These are phyloP conservation scores for Colletotrichum trifolii DNA, from an alignment of 2,329 filamentous ascomycete genomes.

Conservation along the genomic window DNA sequence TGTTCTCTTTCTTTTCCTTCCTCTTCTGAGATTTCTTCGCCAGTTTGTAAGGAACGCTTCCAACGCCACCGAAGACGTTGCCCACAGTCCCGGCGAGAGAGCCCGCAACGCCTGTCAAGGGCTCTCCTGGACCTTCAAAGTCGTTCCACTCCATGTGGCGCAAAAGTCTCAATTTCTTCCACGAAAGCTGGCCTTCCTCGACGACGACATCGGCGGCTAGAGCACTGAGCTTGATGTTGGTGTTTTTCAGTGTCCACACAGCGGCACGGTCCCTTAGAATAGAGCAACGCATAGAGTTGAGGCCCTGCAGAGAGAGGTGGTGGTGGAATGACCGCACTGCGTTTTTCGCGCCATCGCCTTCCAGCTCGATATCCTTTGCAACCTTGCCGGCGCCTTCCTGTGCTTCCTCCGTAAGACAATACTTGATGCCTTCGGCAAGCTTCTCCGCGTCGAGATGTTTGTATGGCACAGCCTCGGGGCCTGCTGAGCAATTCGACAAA, in stretches of 20 bases:
- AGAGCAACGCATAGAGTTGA: constrained; percentile 72
- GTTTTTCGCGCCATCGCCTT: constrained; percentile 77
- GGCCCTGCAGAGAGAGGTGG: constrained; percentile 63
- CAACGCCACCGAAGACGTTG: constrained; percentile 71
- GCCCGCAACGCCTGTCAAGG: constrained; percentile 73
- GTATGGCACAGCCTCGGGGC: constrained; percentile 75
- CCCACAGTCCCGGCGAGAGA: constrained; percentile 69
- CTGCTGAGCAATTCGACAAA: constrained; percentile 72
- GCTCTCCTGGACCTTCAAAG: constrained; percentile 80
- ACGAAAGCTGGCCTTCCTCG: constrained; percentile 68
- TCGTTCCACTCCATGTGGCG: constrained; percentile 81
- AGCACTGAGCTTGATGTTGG: constrained; percentile 68
- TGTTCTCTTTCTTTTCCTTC: constrained; percentile 61
- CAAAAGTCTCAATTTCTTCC: constrained; percentile 71
- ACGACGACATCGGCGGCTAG: constrained; percentile 75
- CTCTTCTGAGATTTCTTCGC: constrained; percentile 67
- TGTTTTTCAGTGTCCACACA: constrained; percentile 73
- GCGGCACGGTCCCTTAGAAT: constrained; percentile 72
- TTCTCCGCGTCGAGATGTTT: constrained; percentile 73
- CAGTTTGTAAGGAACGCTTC: constrained; percentile 71
- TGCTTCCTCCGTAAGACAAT: constrained; percentile 72
- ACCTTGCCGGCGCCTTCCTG: constrained; percentile 67
- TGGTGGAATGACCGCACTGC: constrained; percentile 75
- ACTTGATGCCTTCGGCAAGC: constrained; percentile 76
- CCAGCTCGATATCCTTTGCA: constrained; percentile 68